A percentile compares a stretch with the other conserved stretches of the same genome.
These are phyloP conservation scores for Termitomyces sp. DNA, from an alignment of 768 basidiomycete genomes.

Conservation along the genomic window DNA sequence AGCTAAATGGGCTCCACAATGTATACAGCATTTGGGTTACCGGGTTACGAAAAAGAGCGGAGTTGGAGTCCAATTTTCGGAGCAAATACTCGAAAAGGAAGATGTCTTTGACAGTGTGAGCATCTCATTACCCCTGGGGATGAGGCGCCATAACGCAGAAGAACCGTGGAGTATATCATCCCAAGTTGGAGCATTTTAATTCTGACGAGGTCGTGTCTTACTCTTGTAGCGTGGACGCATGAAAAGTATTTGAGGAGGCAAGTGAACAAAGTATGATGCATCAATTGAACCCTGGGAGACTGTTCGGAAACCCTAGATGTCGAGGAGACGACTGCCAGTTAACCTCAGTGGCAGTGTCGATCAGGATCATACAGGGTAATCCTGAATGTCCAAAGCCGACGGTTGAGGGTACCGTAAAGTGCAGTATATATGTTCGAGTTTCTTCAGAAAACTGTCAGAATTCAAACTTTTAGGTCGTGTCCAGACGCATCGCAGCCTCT, in stretches of 20 bases:
- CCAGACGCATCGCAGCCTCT: background rate
- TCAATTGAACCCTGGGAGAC: constrained; percentile 8
- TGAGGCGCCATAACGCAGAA: constrained; percentile 1
- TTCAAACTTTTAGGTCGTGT: background rate
- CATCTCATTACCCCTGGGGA: background rate
- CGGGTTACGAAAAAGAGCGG: background rate
- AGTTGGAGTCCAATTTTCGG: background rate
- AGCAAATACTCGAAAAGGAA: background rate
- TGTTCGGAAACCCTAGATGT: constrained; percentile 8
- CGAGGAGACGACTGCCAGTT: background rate
- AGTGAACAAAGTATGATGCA: constrained; percentile 1
- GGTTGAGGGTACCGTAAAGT: constrained; percentile 1
- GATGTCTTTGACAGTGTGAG: constrained; percentile 8
- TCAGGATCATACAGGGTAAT: constrained; percentile 13
- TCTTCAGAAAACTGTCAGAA: background rate
- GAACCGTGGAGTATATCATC: background rate
- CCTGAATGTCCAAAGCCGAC: constrained; percentile 9
- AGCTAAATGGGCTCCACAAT: constrained; percentile 6
- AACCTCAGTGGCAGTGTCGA: constrained; percentile 14
- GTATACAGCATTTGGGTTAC: background rate
- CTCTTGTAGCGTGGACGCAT: background rate
- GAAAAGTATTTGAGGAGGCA: background rate
- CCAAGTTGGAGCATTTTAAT: background rate
- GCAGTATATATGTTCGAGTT: background rate
- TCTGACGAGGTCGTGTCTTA: background rate